Evolutionary conservation across 1,139 yeast genomes (phyloP), one percentile per base, ranked within the genome.

Genomic region (Eremothecium gossypii): DNA sequence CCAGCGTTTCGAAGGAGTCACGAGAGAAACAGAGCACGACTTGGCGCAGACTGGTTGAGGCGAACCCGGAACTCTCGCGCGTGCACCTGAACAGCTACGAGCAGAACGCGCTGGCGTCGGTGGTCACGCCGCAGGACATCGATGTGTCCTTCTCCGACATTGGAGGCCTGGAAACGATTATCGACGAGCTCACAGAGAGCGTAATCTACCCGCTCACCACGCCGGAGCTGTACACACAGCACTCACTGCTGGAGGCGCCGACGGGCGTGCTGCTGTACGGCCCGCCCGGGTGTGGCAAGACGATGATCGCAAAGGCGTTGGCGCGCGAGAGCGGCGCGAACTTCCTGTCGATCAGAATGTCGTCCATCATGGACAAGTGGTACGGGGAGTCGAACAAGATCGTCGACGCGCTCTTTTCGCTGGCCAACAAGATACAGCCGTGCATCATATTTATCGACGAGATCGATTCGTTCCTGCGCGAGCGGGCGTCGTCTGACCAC

Each of bases 241-340:
- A 49, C 53, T 77, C 82, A 46, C 63, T 76, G 30, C 68, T 91
- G 43, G 86, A 83, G 55, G 91, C 96, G 1, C 98, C 98, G 2
- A 89, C 86, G 57, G 98, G 98, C 26, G 96, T 91, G 2, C 67
- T 91, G 36, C 72, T 91, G 43, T 81, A 86, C 58, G 98, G 98
- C 0, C 97, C 98, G 2, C 97, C 98, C 0, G 97, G 98, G 0
- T 91, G 97, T 63, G 97, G 97, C 45, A 91, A 91, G 64, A 91
- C 97, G 8, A 85, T 91, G 96, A 70, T 91, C 54, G 97, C 97
- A 14, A 89, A 89, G 61, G 97, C 97, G 0, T 73, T 91, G 39
- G 97, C 97, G 1, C 77, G 79, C 44, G 96, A 89, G 61, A 81
- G 94, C 53, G 89, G 89, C 0, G 97, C 98, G 0, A 86, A 83